Percentiles rank a stretch among this genome's conserved stretches.
These are phyloP conservation scores for Papiliotrema laurentii DNA, from an alignment of 1,284 basidiomycete genomes.

Conservation along the genomic window DNA sequence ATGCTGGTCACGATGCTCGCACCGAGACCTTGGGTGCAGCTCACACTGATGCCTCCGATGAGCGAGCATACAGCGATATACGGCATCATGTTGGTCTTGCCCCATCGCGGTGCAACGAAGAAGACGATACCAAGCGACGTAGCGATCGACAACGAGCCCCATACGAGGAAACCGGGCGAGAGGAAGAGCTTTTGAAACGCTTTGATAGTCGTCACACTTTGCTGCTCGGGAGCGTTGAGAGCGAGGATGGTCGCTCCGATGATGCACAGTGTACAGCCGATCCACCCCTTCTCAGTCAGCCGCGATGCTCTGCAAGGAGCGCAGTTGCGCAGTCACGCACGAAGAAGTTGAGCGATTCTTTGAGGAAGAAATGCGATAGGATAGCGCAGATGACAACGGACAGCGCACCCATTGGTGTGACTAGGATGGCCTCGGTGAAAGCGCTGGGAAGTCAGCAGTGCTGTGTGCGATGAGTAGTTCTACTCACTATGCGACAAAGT, in stretches of 20 bases:
- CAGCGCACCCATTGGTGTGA: slow-evolving; percentile 81
- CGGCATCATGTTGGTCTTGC: slow-evolving; percentile 91
- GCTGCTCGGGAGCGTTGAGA: slow-evolving; percentile 73
- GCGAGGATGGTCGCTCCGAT: slow-evolving; percentile 63
- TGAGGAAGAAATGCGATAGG: slow-evolving; percentile 85
- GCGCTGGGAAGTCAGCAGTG: slow-evolving; percentile 19
- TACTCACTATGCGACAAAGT: slow-evolving; percentile 50
- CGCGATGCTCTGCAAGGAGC: background rate
- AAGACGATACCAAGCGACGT: slow-evolving; percentile 34
- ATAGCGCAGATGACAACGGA: slow-evolving; percentile 95
- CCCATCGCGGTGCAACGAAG: slow-evolving; percentile 58
- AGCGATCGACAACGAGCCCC: slow-evolving; percentile 48
- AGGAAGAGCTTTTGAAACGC: slow-evolving; percentile 80
- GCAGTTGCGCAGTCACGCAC: slow-evolving; percentile 11
- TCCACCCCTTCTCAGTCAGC: slow-evolving; percentile 59
- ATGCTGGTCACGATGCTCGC: slow-evolving; percentile 83
- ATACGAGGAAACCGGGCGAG: slow-evolving; percentile 80
- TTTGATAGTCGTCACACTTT: slow-evolving; percentile 71
- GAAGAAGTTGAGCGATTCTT: slow-evolving; percentile 85
- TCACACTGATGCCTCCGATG: slow-evolving; percentile 94
- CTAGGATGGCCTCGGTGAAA: slow-evolving; percentile 40
- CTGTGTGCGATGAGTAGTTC: background rate
- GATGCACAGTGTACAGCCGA: slow-evolving; percentile 82
- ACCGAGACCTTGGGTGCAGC: slow-evolving; percentile 90
- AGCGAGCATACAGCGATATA: slow-evolving; percentile 92